Conservation (phyloP, 805 yeast genomes). For the Lachancea cidri region DNA sequence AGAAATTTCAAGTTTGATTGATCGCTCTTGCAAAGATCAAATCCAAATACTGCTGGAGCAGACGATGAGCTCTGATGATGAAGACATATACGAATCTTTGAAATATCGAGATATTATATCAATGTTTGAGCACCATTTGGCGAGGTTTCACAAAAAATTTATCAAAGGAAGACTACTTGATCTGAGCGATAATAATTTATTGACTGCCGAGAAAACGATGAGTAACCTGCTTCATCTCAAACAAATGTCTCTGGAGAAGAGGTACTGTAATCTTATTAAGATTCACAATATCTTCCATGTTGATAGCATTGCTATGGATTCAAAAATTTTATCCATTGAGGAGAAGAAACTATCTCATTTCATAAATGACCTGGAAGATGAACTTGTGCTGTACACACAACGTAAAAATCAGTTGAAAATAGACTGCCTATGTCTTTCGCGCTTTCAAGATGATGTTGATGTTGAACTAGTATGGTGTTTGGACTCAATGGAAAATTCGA, state of each 20-base stretch:
- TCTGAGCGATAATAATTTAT: neutral
- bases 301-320: conserved; percentile 35
- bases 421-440: neutral
- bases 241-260: conserved; percentile 18
- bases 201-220: neutral
- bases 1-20: conserved; percentile 25
- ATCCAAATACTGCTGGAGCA: neutral
- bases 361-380: conserved; percentile 57
- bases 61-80: neutral
- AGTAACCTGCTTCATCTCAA: conserved; percentile 1
- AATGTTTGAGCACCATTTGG: neutral
- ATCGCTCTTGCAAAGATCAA: conserved; percentile 15
- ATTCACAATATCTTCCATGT: conserved; percentile 22
- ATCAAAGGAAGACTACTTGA: neutral
- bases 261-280: conserved; percentile 9
- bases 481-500: conserved; percentile 65
- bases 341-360: conserved; percentile 46
- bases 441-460: conserved; percentile 13
- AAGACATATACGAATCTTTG: conserved; percentile 1
- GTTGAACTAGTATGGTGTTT: conserved; percentile 39
- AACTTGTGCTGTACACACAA: conserved; percentile 10
- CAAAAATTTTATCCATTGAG: conserved; percentile 41
- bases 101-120: neutral
- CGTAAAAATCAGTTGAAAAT: neutral
- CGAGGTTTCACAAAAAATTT: neutral